Percentiles rank a stretch among this genome's conserved stretches.
phyloP scores from a whole-genome alignment of 345 rosid genomes.

The Citrus hindsii region DNA sequence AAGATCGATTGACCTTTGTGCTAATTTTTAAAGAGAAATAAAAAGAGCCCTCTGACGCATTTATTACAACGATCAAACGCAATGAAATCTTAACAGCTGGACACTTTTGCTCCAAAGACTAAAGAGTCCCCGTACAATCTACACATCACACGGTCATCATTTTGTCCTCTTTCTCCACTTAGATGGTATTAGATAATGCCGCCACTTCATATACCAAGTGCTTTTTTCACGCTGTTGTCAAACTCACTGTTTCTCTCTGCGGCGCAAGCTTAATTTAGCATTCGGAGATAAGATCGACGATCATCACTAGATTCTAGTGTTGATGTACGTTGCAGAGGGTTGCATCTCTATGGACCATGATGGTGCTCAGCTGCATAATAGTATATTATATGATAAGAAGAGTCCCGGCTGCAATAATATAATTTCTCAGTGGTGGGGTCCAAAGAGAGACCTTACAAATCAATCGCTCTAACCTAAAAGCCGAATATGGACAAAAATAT shows the following conservation, averaged over 20 bases:
- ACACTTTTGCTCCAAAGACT: background rate
- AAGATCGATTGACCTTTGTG: background rate
- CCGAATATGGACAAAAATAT: background rate
- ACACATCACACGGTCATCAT: background rate
- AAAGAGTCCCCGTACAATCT: too few relatives aligned
- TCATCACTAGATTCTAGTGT: background rate
- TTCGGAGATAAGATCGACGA: background rate
- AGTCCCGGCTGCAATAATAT: too few relatives aligned
- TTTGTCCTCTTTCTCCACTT: background rate
- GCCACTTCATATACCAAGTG: background rate
- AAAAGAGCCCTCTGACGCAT: background rate
- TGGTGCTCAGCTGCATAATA: background rate
- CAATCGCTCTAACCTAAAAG: background rate
- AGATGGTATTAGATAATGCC: background rate
- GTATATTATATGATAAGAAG: background rate
- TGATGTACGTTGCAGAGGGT: background rate
- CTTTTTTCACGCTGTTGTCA: background rate
- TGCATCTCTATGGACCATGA: background rate
- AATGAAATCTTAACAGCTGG: background rate
- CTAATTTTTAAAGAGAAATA: too few relatives aligned
- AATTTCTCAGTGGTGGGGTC: background rate
- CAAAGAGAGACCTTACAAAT: background rate
- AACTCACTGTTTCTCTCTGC: background rate
- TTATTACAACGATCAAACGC: too few relatives aligned
- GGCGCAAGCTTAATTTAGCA: background rate